These are phyloP conservation scores for Triticum dicoccoides DNA, from an alignment of 176 grass and related monocot genomes.

Conservation along the genomic window DNA sequence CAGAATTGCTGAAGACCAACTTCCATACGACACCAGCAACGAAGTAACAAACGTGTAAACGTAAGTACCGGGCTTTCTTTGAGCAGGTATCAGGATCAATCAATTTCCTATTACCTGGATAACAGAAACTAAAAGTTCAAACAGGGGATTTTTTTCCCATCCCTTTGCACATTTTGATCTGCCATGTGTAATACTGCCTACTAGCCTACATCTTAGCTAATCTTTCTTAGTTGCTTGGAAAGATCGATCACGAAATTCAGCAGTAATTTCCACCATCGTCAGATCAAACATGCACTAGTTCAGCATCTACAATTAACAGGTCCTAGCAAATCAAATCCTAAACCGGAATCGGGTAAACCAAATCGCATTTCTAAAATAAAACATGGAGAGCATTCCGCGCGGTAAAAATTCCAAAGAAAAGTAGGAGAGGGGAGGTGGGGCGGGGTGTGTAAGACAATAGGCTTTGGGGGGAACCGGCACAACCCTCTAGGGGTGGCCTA, in stretches of 20 bases:
- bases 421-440: not conserved
- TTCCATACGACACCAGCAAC: conserved; percentile 7
- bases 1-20: not conserved
- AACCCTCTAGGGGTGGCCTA: too few relatives aligned
- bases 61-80: not conserved
- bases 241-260: not conserved
- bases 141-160: not conserved
- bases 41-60: not conserved
- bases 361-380: not conserved
- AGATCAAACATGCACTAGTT: not conserved
- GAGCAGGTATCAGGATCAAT: too few relatives aligned
- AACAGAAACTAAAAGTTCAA: not conserved
- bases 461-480: too few relatives aligned
- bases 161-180: not conserved
- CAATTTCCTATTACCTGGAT: not conserved
- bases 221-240: not conserved
- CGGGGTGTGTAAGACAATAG: too few relatives aligned
- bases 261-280: not conserved
- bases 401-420: not conserved
- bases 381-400: not conserved
- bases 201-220: not conserved
- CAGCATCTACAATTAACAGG: not conserved
- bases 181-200: not conserved
- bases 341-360: not conserved
- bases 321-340: not conserved